A percentile compares a stretch with the other conserved stretches of the same genome.
Evolutionary conservation across 2,329 filamentous ascomycete species (phyloP).

Genomic region (Fusarium burgessii): DNA sequence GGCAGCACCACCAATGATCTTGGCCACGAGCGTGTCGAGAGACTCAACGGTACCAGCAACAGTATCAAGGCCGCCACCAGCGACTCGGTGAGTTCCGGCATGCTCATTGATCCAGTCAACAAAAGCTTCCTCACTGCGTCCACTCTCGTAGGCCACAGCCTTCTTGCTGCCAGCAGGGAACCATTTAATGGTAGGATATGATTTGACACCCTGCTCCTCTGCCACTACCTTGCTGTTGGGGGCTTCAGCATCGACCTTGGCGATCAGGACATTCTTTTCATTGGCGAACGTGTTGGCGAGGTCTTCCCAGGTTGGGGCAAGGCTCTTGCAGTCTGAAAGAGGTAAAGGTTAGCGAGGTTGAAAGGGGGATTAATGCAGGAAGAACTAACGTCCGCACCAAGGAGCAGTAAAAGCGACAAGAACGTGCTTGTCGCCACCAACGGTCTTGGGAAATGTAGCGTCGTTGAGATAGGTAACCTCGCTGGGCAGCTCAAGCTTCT

Average conservation of each 20-base stretch:
- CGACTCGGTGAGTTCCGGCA: slow-evolving; percentile 84
- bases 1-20: slow-evolving; percentile 74
- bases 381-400: slow-evolving; percentile 93
- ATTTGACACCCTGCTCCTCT: slow-evolving; percentile 79
- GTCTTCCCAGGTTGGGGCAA: slow-evolving; percentile 91
- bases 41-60: slow-evolving; percentile 84
- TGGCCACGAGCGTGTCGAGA: slow-evolving; percentile 80
- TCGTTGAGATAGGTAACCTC: slow-evolving; percentile 85
- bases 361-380: background rate
- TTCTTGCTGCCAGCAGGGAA: slow-evolving; percentile 88
- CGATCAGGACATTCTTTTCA: slow-evolving; percentile 85
- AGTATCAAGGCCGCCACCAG: slow-evolving; percentile 82
- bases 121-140: slow-evolving; percentile 80
- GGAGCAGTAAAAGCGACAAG: slow-evolving; percentile 97
- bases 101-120: slow-evolving; percentile 88
- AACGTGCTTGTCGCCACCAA: slow-evolving; percentile 89
- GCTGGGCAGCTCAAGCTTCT: slow-evolving; percentile 78
- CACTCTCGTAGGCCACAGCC: slow-evolving; percentile 77
- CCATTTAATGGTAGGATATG: slow-evolving; percentile 98
- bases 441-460: slow-evolving; percentile 77
- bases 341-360: slow-evolving; percentile 18
- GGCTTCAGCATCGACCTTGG: slow-evolving; percentile 95
- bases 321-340: slow-evolving; percentile 88
- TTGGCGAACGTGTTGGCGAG: slow-evolving; percentile 83
- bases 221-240: slow-evolving; percentile 85